Base-by-base conservation (phyloP, 192 early-diverging fungal genomes). In the Mortierella claussenii region DNA sequence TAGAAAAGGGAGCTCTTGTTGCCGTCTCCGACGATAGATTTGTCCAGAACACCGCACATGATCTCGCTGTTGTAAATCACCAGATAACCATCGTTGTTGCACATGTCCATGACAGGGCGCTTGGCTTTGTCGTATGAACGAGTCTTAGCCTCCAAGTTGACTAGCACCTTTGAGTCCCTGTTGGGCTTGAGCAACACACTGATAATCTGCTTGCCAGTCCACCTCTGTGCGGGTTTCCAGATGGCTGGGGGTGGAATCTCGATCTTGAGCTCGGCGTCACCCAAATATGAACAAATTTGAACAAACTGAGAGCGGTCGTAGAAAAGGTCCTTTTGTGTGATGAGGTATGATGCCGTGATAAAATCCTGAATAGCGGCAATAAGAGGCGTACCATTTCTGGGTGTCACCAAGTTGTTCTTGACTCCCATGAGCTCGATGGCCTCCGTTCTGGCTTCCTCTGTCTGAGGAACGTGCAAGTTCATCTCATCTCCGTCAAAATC, bases 401-500 rank as follows among this genome's bases (percentile, higher is more conserved):
- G 98, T 2, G 98, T 98, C 0, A 98, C 95, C 65, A 99, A 81
- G 69, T 99, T 99, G 67, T 96, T 94, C 67, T 96, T 94, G 45
- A 95, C 91, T 26, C 96, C 96, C 95, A 98, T 96, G 46, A 99
- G 81, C 69, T 95, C 91, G 62, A 95, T 92, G 0, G 97, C 97
- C 78, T 99, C 98, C 10, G 96, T 89, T 15, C 95, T 88, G 1
- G 98, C 97, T 82, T 99, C 98, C 79, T 99, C 97, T 1, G 98
- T 98, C 81, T 99, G 98, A 27, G 98, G 98, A 4, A 99, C 90
- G 81, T 99, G 98, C 79, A 99, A 82, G 73, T 99, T 99, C 98
- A 99, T 99, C 80, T 99, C 98, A 79, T 99, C 98, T 65, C 98
- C 98, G 64, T 99, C 98, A 68, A 98, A 98, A 89, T 98, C 98